Evolutionary conservation across 768 basidiomycete genomes (phyloP).

Genomic region (Arthromyces matolae): DNA sequence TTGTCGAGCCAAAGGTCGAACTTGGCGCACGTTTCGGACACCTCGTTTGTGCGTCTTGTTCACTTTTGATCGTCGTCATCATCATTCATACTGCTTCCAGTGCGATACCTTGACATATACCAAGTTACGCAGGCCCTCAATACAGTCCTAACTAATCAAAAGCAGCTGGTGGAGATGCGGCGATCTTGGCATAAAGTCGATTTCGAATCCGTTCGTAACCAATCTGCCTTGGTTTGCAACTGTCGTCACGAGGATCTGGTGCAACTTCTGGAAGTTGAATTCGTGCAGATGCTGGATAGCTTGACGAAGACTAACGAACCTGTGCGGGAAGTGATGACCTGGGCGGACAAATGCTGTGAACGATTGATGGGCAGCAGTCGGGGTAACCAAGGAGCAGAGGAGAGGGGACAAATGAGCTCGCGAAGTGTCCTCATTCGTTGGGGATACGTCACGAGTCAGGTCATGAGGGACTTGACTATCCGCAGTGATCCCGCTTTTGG

Average conservation of each 20-base stretch:
- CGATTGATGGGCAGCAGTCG: conserved; percentile 71
- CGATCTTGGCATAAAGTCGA: conserved; percentile 86
- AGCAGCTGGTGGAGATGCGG: conserved; percentile 82
- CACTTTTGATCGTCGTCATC: not conserved
- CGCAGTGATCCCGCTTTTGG: conserved; percentile 91
- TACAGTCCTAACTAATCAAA: conserved; percentile 85
- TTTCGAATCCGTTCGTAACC: conserved; percentile 88
- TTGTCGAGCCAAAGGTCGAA: conserved; percentile 90
- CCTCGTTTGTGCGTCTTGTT: conserved; percentile 66
- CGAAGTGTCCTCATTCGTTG: conserved; percentile 85
- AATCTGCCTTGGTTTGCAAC: conserved; percentile 90
- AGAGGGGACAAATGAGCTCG: conserved; percentile 79
- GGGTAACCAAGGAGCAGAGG: conserved; percentile 53
- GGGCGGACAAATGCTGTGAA: conserved; percentile 90
- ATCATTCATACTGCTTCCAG: conserved; percentile 34
- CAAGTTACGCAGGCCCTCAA: conserved; percentile 87
- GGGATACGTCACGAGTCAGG: conserved; percentile 91
- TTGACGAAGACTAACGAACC: conserved; percentile 72
- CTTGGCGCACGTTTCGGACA: conserved; percentile 89
- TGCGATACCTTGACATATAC: conserved; percentile 89
- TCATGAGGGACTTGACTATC: conserved; percentile 90
- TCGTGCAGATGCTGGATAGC: conserved; percentile 70
- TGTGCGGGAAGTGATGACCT: conserved; percentile 82
- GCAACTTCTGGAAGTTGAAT: conserved; percentile 82
- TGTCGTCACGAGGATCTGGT: conserved; percentile 88